Percentiles rank a stretch among this genome's conserved stretches.
Evolutionary conservation across 2,329 filamentous ascomycete species (phyloP).

Genomic region (Aspergillus sergii): DNA sequence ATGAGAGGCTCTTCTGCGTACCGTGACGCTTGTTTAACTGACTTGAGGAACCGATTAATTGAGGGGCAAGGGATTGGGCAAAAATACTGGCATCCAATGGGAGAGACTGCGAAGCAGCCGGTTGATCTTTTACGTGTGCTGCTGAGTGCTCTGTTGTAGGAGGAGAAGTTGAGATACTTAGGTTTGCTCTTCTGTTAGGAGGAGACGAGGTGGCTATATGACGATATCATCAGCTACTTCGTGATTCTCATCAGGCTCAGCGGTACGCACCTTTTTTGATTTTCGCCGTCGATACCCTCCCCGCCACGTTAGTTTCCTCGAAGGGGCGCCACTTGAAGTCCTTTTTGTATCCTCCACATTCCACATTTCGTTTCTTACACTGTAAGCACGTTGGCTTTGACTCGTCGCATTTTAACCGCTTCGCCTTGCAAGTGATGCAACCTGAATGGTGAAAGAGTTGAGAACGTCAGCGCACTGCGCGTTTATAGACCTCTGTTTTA

Average conservation of each 20-base stretch:
- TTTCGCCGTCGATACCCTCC: conserved; percentile 39
- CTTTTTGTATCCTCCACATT: conserved; percentile 73
- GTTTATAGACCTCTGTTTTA: conserved; percentile 11
- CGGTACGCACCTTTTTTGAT: conserved; percentile 48
- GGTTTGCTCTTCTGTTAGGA: conserved; percentile 9
- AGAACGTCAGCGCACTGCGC: conserved; percentile 34
- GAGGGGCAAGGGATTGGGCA: conserved; percentile 6
- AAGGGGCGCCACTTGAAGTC: conserved; percentile 76
- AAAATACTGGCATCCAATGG: not conserved
- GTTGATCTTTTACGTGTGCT: not conserved
- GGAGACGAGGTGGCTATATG: conserved; percentile 14
- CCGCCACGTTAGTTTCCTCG: conserved; percentile 61
- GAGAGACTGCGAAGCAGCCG: not conserved
- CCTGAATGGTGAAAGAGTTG: conserved; percentile 49
- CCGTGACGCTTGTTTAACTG: conserved; percentile 5
- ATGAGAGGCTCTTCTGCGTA: conserved; percentile 11
- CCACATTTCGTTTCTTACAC: conserved; percentile 65
- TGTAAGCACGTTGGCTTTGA: conserved; percentile 69
- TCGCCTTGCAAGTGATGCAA: conserved; percentile 73
- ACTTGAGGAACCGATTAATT: conserved; percentile 1
- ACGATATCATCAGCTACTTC: conserved; percentile 4
- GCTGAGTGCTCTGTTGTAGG: conserved; percentile 6
- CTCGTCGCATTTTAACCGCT: conserved; percentile 74
- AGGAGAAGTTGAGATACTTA: conserved; percentile 4
- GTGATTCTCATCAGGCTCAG: not conserved